Evolutionary conservation across 352 stramenopile genomes (phyloP), one percentile per base, ranked within the genome.

Genomic region (Elongisporangium anandrum): DNA sequence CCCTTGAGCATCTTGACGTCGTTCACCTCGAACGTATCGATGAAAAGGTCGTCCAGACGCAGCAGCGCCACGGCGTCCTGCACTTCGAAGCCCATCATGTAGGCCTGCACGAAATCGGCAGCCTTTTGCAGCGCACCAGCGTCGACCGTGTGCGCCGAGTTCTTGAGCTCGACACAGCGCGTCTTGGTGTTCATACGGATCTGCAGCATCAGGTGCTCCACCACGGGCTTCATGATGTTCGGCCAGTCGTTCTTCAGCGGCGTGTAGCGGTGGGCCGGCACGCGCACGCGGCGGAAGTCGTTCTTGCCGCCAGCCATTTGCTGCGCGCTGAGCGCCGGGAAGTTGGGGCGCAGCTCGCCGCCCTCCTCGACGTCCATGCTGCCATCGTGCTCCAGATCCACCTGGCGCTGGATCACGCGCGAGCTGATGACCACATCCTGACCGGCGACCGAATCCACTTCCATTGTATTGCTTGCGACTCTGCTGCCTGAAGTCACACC

Each of bases 81-180:
- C 39, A 99, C 95, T 62, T 99, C 97, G 64, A 99, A 99, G 52
- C 98, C 98, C 81, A 99, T 95, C 95, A 99, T 99, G 74, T 99
- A 99, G 24, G 97, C 97, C 65, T 97, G 88, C 29, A 99, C 90
- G 66, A 99, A 99, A 81, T 99, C 96, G 0, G 92, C 92, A 23
- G 86, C 96, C 67, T 99, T 99, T 75, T 99, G 97, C 41, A 99
- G 73, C 38, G 95, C 90, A 23, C 93, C 96, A 5, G 87, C 72
- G 69, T 99, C 96, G 34, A 94, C 77, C 23, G 97, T 99, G 63
- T 97, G 82, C 50, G 83, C 72, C 48, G 94, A 98, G 65, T 98
- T 95, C 75, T 96, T 96, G 67, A 99, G 88, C 76, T 99, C 98
- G 10, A 99, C 97, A 68, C 88, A 99, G 49, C 97, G 84, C 57